A percentile compares a stretch with the other conserved stretches of the same genome.
These are phyloP conservation scores for Dothideomycetidae sp. DNA, from an alignment of 2,329 filamentous ascomycete species.

Conservation along the genomic window DNA sequence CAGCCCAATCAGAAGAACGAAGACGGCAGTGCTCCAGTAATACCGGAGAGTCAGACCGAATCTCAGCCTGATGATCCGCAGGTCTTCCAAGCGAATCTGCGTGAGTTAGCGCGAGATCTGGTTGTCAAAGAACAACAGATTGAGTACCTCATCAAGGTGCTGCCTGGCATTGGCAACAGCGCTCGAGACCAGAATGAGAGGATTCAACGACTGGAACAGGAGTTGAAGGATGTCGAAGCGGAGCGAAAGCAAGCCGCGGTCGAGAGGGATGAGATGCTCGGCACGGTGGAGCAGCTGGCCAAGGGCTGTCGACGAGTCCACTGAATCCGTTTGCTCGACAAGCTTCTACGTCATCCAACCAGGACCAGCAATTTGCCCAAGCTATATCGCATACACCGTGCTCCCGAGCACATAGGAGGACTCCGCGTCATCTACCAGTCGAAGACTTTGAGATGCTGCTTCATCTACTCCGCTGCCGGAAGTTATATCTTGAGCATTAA, in stretches of 20 bases:
- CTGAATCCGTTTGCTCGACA: too few species aligned
- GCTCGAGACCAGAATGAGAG: constrained; percentile 60
- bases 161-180: constrained; percentile 66
- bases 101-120: constrained; percentile 61
- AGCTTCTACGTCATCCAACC: too few species aligned
- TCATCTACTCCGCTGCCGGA: constrained; percentile 7
- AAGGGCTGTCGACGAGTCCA: constrained; percentile 21
- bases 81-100: constrained; percentile 51
- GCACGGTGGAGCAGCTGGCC: constrained; percentile 34
- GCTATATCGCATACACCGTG: too few species aligned
- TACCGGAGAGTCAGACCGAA: constrained; percentile 11
- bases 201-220: constrained; percentile 30
- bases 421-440: constrained; percentile 5
- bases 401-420: too few species aligned
- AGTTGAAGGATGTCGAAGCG: constrained; percentile 29
- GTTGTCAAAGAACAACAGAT: constrained; percentile 74
- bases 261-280: constrained; percentile 30
- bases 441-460: constrained; percentile 6
- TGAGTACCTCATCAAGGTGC: constrained; percentile 56
- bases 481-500: constrained; percentile 5
- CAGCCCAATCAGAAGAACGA: constrained; percentile 14
- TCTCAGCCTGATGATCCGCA: constrained; percentile 49
- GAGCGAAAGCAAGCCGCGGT: constrained; percentile 27
- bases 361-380: too few species aligned
- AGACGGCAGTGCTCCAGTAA: constrained; percentile 6